Conservation (phyloP, 768 basidiomycete species). For the Trichaptum fuscoviolaceum region DNA sequence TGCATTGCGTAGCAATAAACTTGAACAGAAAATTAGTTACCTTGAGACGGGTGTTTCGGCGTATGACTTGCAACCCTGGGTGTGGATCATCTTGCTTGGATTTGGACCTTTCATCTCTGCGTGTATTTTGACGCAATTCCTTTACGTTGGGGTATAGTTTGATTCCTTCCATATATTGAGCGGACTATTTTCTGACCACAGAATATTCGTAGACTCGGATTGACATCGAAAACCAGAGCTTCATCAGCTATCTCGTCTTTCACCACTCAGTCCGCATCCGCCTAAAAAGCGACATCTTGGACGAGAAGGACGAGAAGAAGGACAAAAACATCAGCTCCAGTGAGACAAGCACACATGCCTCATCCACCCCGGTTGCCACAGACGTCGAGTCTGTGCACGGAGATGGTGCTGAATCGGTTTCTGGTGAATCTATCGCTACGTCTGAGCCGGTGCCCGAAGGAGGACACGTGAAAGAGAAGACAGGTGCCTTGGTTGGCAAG, state of each 20-base stretch:
- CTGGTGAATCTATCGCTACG: background rate
- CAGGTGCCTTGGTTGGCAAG: conserved; percentile 42
- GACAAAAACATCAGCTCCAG: background rate
- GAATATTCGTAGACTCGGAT: background rate
- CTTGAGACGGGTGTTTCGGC: background rate
- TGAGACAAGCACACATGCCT: background rate
- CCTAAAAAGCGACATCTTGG: conserved; percentile 1
- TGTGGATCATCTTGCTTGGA: background rate
- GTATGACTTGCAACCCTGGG: background rate
- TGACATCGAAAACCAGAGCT: background rate
- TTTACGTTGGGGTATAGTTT: background rate
- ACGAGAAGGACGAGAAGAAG: background rate
- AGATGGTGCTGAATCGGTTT: background rate
- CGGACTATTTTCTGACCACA: background rate
- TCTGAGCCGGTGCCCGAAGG: background rate
- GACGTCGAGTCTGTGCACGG: background rate
- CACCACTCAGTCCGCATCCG: conserved; percentile 1
- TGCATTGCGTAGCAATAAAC: background rate
- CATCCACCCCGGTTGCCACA: background rate
- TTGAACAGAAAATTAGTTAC: background rate
- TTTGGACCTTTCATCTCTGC: conserved; percentile 1
- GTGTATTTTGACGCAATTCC: background rate
- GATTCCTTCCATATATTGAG: background rate
- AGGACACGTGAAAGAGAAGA: background rate
- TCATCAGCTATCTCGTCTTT: conserved; percentile 2